Conservation (phyloP, 139 green algal species). For the Chlorella sp. region DNA sequence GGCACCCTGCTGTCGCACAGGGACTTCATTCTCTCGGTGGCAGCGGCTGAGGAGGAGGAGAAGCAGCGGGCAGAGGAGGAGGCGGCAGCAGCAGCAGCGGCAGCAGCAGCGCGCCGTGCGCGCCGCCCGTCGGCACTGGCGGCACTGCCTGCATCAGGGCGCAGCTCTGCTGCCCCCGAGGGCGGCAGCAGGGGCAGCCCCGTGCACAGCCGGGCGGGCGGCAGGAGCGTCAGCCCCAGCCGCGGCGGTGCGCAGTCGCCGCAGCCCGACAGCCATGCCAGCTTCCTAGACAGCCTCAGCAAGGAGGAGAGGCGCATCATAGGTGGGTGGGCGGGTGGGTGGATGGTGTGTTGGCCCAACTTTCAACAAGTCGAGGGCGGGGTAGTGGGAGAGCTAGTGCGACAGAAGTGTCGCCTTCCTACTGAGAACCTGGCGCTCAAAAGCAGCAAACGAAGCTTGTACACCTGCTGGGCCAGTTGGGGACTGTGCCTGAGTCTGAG, state of each 20-base stretch:
- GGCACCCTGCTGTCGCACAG: not conserved
- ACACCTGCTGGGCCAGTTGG: not conserved
- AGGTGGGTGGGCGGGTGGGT: not conserved
- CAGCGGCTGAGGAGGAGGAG: constrained; percentile 32
- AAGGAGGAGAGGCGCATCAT: constrained; percentile 23
- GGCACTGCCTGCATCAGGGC: no score
- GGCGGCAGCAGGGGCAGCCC: not conserved
- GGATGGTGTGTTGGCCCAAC: not conserved
- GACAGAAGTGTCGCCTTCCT: no score
- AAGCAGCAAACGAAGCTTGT: no score
- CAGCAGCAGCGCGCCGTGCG: not conserved
- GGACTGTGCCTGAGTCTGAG: not conserved
- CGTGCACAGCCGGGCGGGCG: not conserved
- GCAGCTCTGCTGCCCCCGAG: not conserved
- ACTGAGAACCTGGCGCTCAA: no score
- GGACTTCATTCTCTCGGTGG: constrained; percentile 37
- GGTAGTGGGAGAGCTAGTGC: no score
- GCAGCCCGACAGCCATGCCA: not conserved
- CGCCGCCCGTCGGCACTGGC: not conserved
- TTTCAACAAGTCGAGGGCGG: no score
- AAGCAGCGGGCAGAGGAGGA: constrained; percentile 9
- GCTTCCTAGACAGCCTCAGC: constrained; percentile 23
- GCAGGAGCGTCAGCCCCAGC: not conserved
- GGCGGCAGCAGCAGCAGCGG: not conserved
- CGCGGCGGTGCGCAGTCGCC: not conserved